Percentiles rank a stretch among this genome's conserved stretches.
These are phyloP conservation scores for Backusella morwellensis DNA, from an alignment of 192 early-diverging fungal genomes.

Conservation along the genomic window DNA sequence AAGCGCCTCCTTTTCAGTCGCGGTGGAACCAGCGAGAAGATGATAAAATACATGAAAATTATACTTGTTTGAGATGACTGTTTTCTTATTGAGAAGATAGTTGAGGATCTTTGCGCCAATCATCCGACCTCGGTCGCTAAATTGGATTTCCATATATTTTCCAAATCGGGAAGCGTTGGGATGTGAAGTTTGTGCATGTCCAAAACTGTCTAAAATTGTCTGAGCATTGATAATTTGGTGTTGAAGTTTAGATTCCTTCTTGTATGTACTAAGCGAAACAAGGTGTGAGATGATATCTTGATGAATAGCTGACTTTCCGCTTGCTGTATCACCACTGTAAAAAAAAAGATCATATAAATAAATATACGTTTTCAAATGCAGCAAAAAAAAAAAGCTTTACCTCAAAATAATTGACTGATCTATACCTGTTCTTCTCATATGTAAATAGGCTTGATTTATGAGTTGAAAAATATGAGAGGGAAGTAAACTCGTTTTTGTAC, in stretches of 20 bases:
- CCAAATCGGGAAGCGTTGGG: conserved; percentile 82
- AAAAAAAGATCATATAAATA: too few relatives aligned
- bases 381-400: conserved; percentile 18
- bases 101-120: conserved; percentile 84
- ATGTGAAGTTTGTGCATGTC: conserved; percentile 71
- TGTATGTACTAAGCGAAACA: conserved; percentile 63
- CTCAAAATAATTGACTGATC: conserved; percentile 48
- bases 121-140: conserved; percentile 85
- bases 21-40: conserved; percentile 74
- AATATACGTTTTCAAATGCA: neutral
- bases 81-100: conserved; percentile 84
- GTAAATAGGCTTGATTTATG: conserved; percentile 75
- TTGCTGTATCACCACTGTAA: conserved; percentile 73
- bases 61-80: conserved; percentile 47
- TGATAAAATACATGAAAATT: conserved; percentile 98
- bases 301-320: conserved; percentile 83
- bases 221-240: conserved; percentile 68
- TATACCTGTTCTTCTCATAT: conserved; percentile 73
- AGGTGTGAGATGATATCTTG: conserved; percentile 67
- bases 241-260: conserved; percentile 67
- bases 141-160: conserved; percentile 86
- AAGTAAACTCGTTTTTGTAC: conserved; percentile 39
- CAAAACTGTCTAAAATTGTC: conserved; percentile 82
- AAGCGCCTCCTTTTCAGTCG: conserved; percentile 74
- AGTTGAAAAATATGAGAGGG: conserved; percentile 74